phyloP scores from a whole-genome alignment of 257 asterid species.

The Cynanchum wilfordii region DNA sequence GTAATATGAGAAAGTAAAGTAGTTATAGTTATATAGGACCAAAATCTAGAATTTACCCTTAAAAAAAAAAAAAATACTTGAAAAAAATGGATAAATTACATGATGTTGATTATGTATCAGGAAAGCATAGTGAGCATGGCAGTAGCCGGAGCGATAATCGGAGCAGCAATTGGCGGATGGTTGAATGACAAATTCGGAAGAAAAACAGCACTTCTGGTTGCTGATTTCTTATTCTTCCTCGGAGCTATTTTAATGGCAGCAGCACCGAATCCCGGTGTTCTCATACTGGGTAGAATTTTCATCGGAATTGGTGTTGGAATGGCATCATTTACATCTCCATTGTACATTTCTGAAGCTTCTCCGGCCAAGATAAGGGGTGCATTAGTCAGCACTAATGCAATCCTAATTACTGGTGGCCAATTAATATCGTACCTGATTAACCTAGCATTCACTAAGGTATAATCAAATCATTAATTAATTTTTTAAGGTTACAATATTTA shows the following conservation, averaged over 20 bases:
- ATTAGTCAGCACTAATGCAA: slow-evolving; percentile 33
- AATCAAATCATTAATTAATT: too few species aligned
- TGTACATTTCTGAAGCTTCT: slow-evolving; percentile 47
- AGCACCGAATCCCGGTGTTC: slow-evolving; percentile 31
- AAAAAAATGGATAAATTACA: not conserved
- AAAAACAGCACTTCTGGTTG: slow-evolving; percentile 31
- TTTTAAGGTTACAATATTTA: not conserved
- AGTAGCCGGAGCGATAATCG: slow-evolving; percentile 51
- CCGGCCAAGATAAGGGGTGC: slow-evolving; percentile 53
- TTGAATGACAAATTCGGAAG: slow-evolving; percentile 40
- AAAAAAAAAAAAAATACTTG: too few species aligned
- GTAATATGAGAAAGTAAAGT: too few species aligned
- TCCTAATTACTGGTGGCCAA: slow-evolving; percentile 21
- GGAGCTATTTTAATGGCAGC: slow-evolving; percentile 26
- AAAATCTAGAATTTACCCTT: too few species aligned
- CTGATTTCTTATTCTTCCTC: slow-evolving; percentile 38
- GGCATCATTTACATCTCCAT: slow-evolving; percentile 8
- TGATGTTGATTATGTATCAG: slow-evolving; percentile 9
- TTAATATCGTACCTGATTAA: slow-evolving; percentile 44
- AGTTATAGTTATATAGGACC: too few species aligned
- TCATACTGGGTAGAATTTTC: slow-evolving; percentile 34
- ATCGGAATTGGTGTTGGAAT: slow-evolving; percentile 23
- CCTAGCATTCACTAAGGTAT: slow-evolving; percentile 46
- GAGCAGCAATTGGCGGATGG: slow-evolving; percentile 52
- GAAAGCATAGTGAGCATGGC: slow-evolving; percentile 51